Evolutionary conservation across 768 basidiomycete genomes (phyloP).

Genomic region (Boletus tylopilopsis): DNA sequence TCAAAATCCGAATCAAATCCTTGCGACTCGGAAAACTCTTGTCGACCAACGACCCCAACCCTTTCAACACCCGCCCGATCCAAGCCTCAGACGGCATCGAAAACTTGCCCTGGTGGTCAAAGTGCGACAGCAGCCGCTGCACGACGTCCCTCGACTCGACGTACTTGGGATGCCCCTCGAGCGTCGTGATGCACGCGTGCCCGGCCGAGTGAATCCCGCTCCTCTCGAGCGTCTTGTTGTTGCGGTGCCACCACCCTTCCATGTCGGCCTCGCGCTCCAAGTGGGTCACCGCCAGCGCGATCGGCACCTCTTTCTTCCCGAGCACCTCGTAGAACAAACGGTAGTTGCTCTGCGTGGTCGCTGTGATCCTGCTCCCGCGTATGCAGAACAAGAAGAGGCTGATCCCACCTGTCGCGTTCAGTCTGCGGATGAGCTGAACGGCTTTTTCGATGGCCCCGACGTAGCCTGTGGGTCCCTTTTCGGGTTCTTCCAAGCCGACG

Average conservation of each 20-base stretch:
- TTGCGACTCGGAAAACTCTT: constrained; percentile 21
- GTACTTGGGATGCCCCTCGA: constrained; percentile 24
- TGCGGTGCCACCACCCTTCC: constrained; percentile 33
- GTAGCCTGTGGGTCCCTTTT: constrained; percentile 16
- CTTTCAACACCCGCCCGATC: constrained; percentile 25
- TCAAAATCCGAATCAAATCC: constrained; percentile 24
- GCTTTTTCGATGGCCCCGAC: constrained; percentile 30
- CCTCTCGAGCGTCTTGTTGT: constrained; percentile 17
- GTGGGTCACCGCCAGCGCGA: constrained; percentile 38
- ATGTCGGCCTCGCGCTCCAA: constrained; percentile 33
- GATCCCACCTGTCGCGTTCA: constrained; percentile 33
- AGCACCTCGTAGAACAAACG: constrained; percentile 24
- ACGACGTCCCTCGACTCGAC: constrained; percentile 29
- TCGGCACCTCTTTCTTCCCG: constrained; percentile 35
- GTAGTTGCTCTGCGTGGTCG: constrained; percentile 24
- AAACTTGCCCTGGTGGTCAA: constrained; percentile 26
- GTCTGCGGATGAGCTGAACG: constrained; percentile 30
- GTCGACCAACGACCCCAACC: constrained; percentile 17
- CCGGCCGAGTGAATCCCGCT: constrained; percentile 22
- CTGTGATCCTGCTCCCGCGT: constrained; percentile 34
- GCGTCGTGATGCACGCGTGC: constrained; percentile 32
- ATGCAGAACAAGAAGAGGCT: constrained; percentile 40
- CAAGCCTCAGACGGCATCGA: constrained; percentile 28
- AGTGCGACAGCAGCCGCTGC: constrained; percentile 15
- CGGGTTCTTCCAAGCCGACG: constrained; percentile 30